phyloP scores from a whole-genome alignment of 306 rosid species.

The Lathyrus aphaca region DNA sequence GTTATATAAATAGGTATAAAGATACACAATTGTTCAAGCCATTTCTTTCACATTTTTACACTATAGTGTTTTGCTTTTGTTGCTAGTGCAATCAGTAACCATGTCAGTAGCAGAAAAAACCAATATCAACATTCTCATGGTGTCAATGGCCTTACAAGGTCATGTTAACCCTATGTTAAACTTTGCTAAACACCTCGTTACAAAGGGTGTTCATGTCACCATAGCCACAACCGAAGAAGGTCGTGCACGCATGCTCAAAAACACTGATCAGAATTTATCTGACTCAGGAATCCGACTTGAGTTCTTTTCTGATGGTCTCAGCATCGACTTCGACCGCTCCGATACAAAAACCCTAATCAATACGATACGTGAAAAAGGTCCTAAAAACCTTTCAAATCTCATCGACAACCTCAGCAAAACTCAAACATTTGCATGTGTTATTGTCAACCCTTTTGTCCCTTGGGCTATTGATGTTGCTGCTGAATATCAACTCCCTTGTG shows the following conservation, averaged over 20 bases:
- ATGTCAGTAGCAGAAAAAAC: constrained; percentile 26
- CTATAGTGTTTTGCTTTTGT: background rate
- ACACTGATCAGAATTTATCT: background rate
- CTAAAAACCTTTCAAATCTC: constrained; percentile 46
- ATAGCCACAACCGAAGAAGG: constrained; percentile 49
- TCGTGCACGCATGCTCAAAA: constrained; percentile 38
- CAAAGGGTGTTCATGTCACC: constrained; percentile 53
- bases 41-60: background rate
- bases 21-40: background rate
- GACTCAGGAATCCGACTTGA: constrained; percentile 34
- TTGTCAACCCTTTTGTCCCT: constrained; percentile 57
- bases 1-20: no score
- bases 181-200: constrained; percentile 46
- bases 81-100: background rate
- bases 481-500: constrained; percentile 52
- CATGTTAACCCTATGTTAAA: constrained; percentile 61
- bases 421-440: constrained; percentile 40
- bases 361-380: constrained; percentile 35
- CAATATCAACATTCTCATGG: constrained; percentile 52
- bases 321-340: constrained; percentile 47
- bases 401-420: constrained; percentile 34
- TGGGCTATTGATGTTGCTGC: constrained; percentile 47
- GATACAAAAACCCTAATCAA: constrained; percentile 9
- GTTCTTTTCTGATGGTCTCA: constrained; percentile 64
- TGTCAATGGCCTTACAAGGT: constrained; percentile 55